phyloP scores from a whole-genome alignment of 2,329 filamentous ascomycete genomes.

The Fusarium nygamai region DNA sequence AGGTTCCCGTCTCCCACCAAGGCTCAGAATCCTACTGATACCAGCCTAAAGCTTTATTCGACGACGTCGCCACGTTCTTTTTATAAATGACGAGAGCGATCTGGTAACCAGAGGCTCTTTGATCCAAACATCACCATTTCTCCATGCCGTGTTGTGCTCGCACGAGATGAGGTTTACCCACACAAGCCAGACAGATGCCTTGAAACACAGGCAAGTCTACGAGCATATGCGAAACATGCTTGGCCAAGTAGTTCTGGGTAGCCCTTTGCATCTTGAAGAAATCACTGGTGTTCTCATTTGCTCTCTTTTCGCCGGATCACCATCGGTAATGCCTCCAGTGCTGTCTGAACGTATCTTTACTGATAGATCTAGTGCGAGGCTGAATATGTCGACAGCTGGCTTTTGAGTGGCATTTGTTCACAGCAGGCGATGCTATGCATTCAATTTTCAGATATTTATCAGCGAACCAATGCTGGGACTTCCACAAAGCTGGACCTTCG shows the following conservation, averaged over 20 bases:
- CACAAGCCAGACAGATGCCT: constrained; percentile 15
- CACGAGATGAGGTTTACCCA: constrained; percentile 49
- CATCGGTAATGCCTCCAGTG: constrained; percentile 18
- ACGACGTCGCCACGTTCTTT: constrained; percentile 17
- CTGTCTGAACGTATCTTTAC: background rate
- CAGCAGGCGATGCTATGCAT: constrained; percentile 57
- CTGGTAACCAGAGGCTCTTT: constrained; percentile 33
- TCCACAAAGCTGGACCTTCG: constrained; percentile 48
- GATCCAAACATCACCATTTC: constrained; percentile 50
- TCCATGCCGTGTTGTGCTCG: constrained; percentile 53
- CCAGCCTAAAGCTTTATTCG: constrained; percentile 14
- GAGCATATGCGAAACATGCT: constrained; percentile 52
- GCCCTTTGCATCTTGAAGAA: constrained; percentile 53
- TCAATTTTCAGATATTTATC: constrained; percentile 53
- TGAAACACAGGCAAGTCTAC: constrained; percentile 50
- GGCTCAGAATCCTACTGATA: background rate
- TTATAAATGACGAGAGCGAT: constrained; percentile 16
- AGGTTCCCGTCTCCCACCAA: too few species aligned
- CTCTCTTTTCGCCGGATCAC: constrained; percentile 41
- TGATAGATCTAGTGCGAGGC: constrained; percentile 25
- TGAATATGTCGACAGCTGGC: constrained; percentile 56
- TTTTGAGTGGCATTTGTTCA: constrained; percentile 54
- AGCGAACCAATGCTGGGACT: constrained; percentile 46
- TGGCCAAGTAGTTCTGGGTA: constrained; percentile 52
- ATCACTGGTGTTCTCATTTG: constrained; percentile 54